A percentile compares a stretch with the other conserved stretches of the same genome.
Evolutionary conservation across 495 filamentous ascomycete species (phyloP).

Genomic region (Hyaloscypha bicolor): DNA sequence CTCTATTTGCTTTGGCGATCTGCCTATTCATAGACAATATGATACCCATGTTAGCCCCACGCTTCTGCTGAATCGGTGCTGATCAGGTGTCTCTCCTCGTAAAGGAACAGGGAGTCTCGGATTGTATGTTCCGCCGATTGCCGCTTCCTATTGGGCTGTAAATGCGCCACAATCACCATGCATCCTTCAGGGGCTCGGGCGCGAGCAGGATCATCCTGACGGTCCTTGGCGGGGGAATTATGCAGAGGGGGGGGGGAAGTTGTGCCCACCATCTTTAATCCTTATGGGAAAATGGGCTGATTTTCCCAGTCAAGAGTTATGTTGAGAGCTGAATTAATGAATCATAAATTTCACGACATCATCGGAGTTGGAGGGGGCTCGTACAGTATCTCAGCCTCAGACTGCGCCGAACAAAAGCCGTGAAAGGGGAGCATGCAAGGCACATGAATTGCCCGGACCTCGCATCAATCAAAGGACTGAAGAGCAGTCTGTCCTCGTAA

Average conservation of each 20-base stretch:
- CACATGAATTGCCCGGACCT: neutral
- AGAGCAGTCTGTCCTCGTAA: neutral
- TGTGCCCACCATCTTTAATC: neutral
- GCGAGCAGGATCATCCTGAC: neutral
- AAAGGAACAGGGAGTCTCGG: neutral
- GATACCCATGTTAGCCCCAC: conserved; percentile 19
- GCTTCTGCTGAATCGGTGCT: neutral
- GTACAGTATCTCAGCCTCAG: neutral
- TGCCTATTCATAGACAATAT: conserved; percentile 22
- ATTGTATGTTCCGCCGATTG: neutral
- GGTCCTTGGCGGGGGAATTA: neutral
- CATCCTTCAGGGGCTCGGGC: neutral
- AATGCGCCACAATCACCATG: neutral
- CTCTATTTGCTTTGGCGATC: neutral
- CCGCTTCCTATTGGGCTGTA: too few species aligned
- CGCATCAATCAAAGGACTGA: neutral
- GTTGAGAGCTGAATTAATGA: neutral
- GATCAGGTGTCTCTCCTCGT: neutral
- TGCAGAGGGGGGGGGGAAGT: neutral
- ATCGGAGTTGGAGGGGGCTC: neutral
- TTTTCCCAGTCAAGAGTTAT: neutral
- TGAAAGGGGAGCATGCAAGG: neutral
- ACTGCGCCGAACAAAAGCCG: too few species aligned
- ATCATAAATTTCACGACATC: neutral
- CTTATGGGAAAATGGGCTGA: neutral